phyloP scores from a whole-genome alignment of 192 early-diverging fungal genomes.

The Backusella tarrabulga region DNA sequence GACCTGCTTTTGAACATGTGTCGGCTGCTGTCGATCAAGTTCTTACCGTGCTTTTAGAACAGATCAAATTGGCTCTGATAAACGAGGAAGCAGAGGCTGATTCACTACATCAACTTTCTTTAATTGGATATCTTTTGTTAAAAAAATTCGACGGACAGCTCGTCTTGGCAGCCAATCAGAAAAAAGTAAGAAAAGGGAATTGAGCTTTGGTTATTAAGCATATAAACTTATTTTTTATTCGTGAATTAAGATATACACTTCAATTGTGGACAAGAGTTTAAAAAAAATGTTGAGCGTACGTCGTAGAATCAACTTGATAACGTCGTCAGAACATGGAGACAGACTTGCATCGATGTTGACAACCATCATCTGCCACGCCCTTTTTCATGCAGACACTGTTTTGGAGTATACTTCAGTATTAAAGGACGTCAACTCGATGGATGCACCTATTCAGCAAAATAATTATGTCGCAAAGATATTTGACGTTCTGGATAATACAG shows the following conservation, averaged over 20 bases:
- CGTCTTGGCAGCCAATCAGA: constrained; percentile 15
- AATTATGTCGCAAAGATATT: constrained; percentile 27
- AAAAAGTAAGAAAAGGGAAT: constrained; percentile 14
- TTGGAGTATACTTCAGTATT: constrained; percentile 29
- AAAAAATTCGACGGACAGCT: constrained; percentile 4
- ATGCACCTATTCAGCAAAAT: background rate
- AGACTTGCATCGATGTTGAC: background rate
- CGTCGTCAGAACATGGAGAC: background rate
- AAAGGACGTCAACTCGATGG: background rate
- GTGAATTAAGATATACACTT: constrained; percentile 12
- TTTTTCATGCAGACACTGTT: constrained; percentile 32
- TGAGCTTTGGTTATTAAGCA: background rate
- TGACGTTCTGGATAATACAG: constrained; percentile 15
- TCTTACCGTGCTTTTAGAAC: background rate
- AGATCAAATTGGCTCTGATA: background rate
- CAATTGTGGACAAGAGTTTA: constrained; percentile 7
- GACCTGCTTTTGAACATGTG: constrained; percentile 20
- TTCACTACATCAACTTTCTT: background rate
- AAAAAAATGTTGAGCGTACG: background rate
- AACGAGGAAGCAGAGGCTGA: background rate
- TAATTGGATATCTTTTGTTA: background rate
- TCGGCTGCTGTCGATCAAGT: constrained; percentile 12
- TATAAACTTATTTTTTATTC: background rate
- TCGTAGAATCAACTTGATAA: background rate
- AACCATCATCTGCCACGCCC: background rate